These are phyloP conservation scores for Russula dissimulans DNA, from an alignment of 768 basidiomycete genomes.

Conservation along the genomic window DNA sequence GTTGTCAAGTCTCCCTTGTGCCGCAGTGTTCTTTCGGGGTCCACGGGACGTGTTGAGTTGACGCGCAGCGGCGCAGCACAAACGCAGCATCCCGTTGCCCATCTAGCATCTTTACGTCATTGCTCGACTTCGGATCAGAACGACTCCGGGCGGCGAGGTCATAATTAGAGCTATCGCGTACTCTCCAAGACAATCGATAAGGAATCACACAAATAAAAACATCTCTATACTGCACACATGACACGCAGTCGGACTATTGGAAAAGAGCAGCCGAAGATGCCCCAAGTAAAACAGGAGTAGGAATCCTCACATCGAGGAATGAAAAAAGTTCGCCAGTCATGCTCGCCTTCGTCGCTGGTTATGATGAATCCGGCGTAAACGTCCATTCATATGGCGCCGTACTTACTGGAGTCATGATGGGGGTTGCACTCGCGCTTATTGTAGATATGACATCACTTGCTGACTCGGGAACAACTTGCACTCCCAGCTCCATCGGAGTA, in stretches of 20 bases:
- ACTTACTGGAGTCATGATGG: slow-evolving; percentile 15
- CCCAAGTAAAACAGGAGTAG: not conserved
- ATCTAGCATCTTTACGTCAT: not conserved
- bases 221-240: slow-evolving; percentile 9
- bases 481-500: not conserved
- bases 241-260: not conserved
- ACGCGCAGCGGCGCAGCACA: not conserved
- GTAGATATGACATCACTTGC: not conserved
- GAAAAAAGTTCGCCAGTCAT: not conserved
- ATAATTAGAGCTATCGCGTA: too few species aligned
- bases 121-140: too few species aligned
- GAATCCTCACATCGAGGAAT: slow-evolving; percentile 7
- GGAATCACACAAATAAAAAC: not conserved
- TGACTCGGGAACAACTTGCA: slow-evolving; percentile 7
- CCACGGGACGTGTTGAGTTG: not conserved
- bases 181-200: not conserved
- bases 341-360: not conserved
- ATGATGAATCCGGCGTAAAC: slow-evolving; percentile 9
- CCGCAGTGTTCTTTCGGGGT: not conserved
- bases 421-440: not conserved
- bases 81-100: not conserved
- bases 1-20: not conserved
- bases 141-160: too few species aligned
- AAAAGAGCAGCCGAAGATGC: not conserved
- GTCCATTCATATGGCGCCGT: slow-evolving; percentile 20